Base-by-base conservation (phyloP, 148 eudicot genomes). In the Cornus florida region DNA sequence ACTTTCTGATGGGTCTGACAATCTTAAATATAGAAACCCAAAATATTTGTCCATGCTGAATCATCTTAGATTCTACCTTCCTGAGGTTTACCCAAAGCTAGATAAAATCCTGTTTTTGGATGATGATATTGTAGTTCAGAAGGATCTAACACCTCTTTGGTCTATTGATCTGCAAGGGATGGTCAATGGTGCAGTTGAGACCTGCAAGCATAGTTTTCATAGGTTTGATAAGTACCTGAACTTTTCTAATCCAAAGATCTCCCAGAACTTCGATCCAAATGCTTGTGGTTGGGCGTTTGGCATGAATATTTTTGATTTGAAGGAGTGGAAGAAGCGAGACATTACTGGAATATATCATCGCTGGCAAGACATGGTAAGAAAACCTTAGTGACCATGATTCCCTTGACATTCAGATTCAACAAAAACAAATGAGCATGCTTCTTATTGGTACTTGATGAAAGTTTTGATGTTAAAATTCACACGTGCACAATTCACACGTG, bases 241-340 rank as follows among this genome's bases (percentile, higher is more conserved):
- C 83, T 96, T 96, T 80, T 92, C 98, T 17, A 97, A 97, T 80
- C 99, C 98, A 57, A 86, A 82, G 85, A 92, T 97, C 77, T 90
- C 93, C 75, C 85, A 91, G 3, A 97, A 94, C 76, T 97, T 97
- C 79, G 91, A 92, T 79, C 94, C 99, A 67, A 88, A 85, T 87
- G 91, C 99, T 78, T 97, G 99, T 84, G 99, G 99, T 71, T 97
- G 99, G 99, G 99, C 99, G 50, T 97, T 84, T 86, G 99, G 99
- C 75, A 97, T 97, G 99, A 97, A 97, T 82, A 86, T 97, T 83
- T 97, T 97, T 85, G 99, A 97, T 84, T 78, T 97, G 84, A 92
- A 85, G 80, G 88, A 92, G 82, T 97, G 99, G 99, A 91, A 84
- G 85, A 90, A 82, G 87, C 93, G 90, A 59, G 88, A 97, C 83